A percentile compares a stretch with the other conserved stretches of the same genome.
phyloP scores from a whole-genome alignment of 345 rosid species.

The Hypericum perforatum region DNA sequence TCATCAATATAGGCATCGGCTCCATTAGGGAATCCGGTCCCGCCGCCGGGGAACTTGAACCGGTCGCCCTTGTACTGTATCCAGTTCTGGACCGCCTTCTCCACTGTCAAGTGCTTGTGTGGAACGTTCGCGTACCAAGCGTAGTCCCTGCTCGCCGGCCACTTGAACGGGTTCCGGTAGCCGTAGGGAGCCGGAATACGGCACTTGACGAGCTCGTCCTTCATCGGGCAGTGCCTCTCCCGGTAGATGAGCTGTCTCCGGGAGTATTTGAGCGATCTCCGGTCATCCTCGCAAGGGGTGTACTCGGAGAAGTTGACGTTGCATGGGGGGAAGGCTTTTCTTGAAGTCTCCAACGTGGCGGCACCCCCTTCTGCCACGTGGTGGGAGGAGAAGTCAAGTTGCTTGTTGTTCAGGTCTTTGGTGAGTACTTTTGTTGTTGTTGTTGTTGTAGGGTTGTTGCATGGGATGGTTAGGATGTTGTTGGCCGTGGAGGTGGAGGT shows the following conservation, averaged over 20 bases:
- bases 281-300: slow-evolving; percentile 40
- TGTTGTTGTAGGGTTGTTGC: neutral
- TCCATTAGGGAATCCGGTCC: slow-evolving; percentile 46
- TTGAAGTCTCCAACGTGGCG: neutral
- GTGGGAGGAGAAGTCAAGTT: slow-evolving; percentile 13
- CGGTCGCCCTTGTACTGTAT: slow-evolving; percentile 32
- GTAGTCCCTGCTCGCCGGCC: slow-evolving; percentile 37
- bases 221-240: slow-evolving; percentile 30
- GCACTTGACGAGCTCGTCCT: slow-evolving; percentile 17
- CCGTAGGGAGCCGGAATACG: slow-evolving; percentile 24
- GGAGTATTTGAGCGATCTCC: slow-evolving; percentile 22
- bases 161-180: slow-evolving; percentile 27
- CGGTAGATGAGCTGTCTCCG: slow-evolving; percentile 22
- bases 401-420: too few relatives aligned
- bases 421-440: neutral
- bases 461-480: slow-evolving; percentile 2
- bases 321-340: slow-evolving; percentile 25
- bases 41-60: slow-evolving; percentile 45
- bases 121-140: slow-evolving; percentile 47
- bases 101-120: slow-evolving; percentile 41
- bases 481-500: slow-evolving; percentile 5
- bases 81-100: slow-evolving; percentile 55
- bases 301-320: slow-evolving; percentile 27
- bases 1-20: slow-evolving; percentile 38
- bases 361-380: slow-evolving; percentile 7